phyloP scores from a whole-genome alignment of 768 basidiomycete species.

The Leccinum rimulosum region DNA sequence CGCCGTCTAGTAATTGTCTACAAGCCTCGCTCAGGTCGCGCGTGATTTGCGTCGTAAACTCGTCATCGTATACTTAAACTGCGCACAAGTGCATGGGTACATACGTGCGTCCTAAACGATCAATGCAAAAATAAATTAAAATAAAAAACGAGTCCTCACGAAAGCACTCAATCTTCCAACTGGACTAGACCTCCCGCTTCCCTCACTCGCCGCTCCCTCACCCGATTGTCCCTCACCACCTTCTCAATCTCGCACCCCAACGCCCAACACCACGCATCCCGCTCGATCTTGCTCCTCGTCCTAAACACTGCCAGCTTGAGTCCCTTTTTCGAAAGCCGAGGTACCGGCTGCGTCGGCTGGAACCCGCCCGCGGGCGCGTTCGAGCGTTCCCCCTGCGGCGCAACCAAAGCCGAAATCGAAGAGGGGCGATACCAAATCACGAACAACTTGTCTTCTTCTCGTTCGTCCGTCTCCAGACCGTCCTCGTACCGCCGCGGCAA shows the following conservation, averaged over 20 bases:
- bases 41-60: neutral
- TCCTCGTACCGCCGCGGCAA: conserved; percentile 81
- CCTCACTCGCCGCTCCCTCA: conserved; percentile 64
- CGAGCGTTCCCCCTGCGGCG: conserved; percentile 3
- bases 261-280: conserved; percentile 95
- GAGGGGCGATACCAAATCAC: conserved; percentile 68
- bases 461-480: conserved; percentile 84
- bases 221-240: conserved; percentile 56
- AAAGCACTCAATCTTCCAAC: conserved; percentile 13
- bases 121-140: neutral
- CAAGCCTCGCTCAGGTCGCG: neutral
- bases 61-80: neutral
- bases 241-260: conserved; percentile 89
- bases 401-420: conserved; percentile 3
- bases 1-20: neutral
- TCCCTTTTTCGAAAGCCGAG: conserved; percentile 49
- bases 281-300: conserved; percentile 79
- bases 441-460: conserved; percentile 85
- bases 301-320: conserved; percentile 64
- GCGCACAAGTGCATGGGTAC: neutral
- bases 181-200: conserved; percentile 58
- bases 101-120: neutral
- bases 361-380: conserved; percentile 21
- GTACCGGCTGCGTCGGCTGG: conserved; percentile 35
- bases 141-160: neutral